Conservation (phyloP, 2,329 filamentous ascomycete species). For the Nothomitra cinnamomea region DNA sequence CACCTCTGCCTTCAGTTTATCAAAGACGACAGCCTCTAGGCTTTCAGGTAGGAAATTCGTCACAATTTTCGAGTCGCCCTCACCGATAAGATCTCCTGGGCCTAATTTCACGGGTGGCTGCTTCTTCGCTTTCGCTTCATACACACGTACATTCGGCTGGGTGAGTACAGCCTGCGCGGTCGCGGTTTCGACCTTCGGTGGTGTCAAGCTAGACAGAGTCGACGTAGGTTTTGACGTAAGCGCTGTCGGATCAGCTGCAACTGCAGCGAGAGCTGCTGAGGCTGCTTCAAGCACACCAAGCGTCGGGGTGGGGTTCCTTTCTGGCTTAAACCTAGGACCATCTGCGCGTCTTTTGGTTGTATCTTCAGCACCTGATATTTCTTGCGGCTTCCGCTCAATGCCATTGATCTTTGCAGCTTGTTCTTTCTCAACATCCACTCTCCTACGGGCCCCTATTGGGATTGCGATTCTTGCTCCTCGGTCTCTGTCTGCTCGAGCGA, state of each 20-base stretch:
- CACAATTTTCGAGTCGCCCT: constrained; percentile 59
- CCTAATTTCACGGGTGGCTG: background rate
- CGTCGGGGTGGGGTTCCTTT: background rate
- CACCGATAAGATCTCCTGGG: background rate
- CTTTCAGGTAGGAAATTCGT: constrained; percentile 46
- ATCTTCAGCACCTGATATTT: background rate
- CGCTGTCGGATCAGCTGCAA: background rate
- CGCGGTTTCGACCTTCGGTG: background rate
- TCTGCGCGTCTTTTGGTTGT: background rate
- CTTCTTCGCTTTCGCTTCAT: background rate
- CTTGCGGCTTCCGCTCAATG: background rate
- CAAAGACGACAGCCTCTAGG: constrained; percentile 45
- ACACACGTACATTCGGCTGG: background rate
- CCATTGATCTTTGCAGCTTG: constrained; percentile 3
- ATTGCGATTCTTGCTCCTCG: background rate
- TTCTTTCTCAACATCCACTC: constrained; percentile 1
- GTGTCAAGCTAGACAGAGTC: background rate
- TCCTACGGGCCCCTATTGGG: background rate
- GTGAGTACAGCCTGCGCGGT: background rate
- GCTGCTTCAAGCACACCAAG: background rate
- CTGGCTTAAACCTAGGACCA: background rate
- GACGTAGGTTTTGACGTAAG: background rate
- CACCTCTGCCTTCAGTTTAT: constrained; percentile 55
- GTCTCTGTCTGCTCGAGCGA: background rate
- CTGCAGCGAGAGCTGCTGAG: background rate